Evolutionary conservation across 495 filamentous ascomycete genomes (phyloP), one percentile per base, ranked within the genome.

Genomic region (Hypoxylon rickii): DNA sequence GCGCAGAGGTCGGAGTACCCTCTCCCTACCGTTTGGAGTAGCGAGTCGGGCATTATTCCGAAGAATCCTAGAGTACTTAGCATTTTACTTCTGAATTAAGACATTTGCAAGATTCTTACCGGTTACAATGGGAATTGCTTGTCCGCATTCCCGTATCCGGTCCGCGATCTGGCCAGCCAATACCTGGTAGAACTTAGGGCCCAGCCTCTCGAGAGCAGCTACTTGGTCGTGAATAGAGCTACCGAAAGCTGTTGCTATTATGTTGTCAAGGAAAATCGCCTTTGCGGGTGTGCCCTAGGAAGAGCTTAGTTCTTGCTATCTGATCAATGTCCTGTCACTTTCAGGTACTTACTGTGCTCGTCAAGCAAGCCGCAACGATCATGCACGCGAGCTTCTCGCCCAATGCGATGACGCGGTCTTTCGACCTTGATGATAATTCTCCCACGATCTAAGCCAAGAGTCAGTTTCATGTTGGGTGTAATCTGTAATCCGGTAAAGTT

Each of bases 1-100:
- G 79, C 77, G 47, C 78, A 80, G 29, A 82, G 73, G 45, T 82
- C 79, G 6, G 79, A 80, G 45, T 82, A 82, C 7, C 78, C 77
- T 12, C 77, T 71, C 13, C 77, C 77, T 13, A 80, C 72, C 39
- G 71, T 67, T 21, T 68, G 60, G 31, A 80, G 69, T 6, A 80
- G 66, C 11, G 76, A 77, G 26, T 72, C 75, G 3, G 76, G 77
- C 38, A 80, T 73, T 51, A 64, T 72, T 39, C 77, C 77, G 58
- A 80, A 80, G 65, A 73, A 80, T 15, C 77, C 76, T n/a, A n/a
- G n/a, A n/a, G n/a, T n/a, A n/a, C n/a, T n/a, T 50, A 65, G 64
- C 5, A 66, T 69, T 47, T 29, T 29, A 29, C 24, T 29, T n/a
- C n/a, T n/a, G n/a, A n/a, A n/a, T n/a, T n/a, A n/a, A n/a, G n/a